phyloP scores from a whole-genome alignment of 129 eudicot genomes.

The Flaveria trinervia region DNA sequence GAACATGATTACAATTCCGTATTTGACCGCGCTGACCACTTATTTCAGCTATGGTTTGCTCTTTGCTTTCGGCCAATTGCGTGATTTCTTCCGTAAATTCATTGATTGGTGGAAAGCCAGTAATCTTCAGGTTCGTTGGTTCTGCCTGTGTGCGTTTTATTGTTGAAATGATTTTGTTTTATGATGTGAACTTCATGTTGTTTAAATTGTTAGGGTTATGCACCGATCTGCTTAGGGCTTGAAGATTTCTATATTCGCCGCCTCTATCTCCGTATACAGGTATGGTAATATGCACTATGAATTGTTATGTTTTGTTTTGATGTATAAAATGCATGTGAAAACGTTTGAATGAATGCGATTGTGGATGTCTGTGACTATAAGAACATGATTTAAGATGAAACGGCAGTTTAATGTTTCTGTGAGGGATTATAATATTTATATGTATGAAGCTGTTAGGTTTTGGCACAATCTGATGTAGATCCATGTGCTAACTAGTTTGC shows the following conservation, averaged over 20 bases:
- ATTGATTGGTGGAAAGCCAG: constrained; percentile 60
- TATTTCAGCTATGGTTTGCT: constrained; percentile 74
- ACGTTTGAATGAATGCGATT: not conserved
- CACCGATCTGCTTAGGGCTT: constrained; percentile 81
- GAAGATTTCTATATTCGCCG: constrained; percentile 79
- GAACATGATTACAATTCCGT: constrained; percentile 16
- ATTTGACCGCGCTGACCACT: constrained; percentile 42
- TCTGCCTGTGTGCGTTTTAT: not conserved
- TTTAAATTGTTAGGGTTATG: constrained; percentile 54
- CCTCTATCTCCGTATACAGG: constrained; percentile 78
- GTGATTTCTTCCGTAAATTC: constrained; percentile 64
- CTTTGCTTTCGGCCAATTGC: constrained; percentile 72
- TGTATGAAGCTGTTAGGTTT: not conserved
- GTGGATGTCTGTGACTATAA: not conserved
- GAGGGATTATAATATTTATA: not conserved
- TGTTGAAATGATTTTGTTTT: not conserved
- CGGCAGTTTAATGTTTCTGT: not conserved
- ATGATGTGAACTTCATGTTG: not conserved
- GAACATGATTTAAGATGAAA: not conserved
- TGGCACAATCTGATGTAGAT: not conserved
- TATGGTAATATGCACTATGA: constrained; percentile 2
- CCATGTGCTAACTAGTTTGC: not conserved
- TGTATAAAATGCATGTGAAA: not conserved
- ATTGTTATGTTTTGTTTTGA: not conserved
- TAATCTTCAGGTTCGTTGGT: constrained; percentile 49